phyloP scores from a whole-genome alignment of 768 basidiomycete species.

The Kwoniella bestiolae region DNA sequence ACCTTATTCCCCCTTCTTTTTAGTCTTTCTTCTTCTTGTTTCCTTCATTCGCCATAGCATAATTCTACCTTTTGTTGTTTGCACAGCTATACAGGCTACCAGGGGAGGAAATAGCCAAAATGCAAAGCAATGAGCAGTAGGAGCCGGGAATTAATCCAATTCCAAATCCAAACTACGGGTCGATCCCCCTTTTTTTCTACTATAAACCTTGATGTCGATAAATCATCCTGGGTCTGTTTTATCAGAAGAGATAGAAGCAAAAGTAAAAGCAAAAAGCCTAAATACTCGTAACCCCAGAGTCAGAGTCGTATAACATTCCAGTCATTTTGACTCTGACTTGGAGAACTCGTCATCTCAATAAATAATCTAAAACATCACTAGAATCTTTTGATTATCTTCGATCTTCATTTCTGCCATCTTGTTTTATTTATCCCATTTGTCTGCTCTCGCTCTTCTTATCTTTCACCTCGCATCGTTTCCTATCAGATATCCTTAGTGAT shows the following conservation, averaged over 20 bases:
- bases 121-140: background rate
- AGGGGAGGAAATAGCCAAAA: no score
- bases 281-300: no score
- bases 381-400: background rate
- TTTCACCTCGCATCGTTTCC: background rate
- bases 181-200: conserved; percentile 14
- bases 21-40: background rate
- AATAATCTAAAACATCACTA: background rate
- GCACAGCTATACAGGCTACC: no score
- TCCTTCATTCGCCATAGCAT: background rate
- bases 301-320: background rate
- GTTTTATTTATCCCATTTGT: no score
- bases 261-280: background rate
- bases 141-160: background rate
- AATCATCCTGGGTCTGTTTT: conserved; percentile 6
- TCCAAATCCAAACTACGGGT: conserved; percentile 8
- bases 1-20: background rate
- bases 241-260: no score
- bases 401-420: background rate
- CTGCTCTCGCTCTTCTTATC: no score
- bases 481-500: background rate
- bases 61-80: background rate
- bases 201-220: conserved; percentile 7
- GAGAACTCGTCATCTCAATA: background rate
- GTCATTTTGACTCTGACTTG: background rate